phyloP scores from a whole-genome alignment of 305 asterid species.

The Fraxinus ornus region DNA sequence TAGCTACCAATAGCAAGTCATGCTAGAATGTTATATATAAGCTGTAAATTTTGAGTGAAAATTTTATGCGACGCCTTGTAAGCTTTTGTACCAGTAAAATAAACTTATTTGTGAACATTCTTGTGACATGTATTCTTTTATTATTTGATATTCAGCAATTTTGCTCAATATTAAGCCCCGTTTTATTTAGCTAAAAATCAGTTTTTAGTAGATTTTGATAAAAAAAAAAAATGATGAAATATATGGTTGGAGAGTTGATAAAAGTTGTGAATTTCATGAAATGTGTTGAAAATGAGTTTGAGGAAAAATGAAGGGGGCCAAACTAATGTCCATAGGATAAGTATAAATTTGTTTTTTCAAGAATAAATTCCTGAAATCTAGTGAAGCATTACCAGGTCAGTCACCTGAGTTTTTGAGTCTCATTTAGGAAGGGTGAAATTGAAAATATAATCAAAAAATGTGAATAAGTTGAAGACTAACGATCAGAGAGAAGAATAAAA shows the following conservation, averaged over 20 bases:
- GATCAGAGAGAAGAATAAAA: not conserved
- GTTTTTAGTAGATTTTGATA: not conserved
- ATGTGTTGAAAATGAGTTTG: not conserved
- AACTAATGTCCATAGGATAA: not conserved
- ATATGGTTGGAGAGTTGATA: not conserved
- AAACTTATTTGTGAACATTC: not conserved
- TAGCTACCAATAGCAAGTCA: not conserved
- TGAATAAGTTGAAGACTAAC: not conserved
- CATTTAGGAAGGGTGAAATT: not conserved
- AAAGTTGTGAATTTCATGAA: not conserved
- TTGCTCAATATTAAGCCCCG: not conserved
- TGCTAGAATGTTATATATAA: slow-evolving; percentile 23
- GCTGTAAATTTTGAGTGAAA: slow-evolving; percentile 15
- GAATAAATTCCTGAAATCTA: not conserved
- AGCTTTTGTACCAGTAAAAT: not conserved
- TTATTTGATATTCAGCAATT: not conserved
- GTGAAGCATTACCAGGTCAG: not conserved
- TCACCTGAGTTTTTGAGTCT: not conserved
- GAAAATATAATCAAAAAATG: not conserved
- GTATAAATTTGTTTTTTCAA: not conserved
- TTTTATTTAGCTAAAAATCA: not conserved
- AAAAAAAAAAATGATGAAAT: not conserved
- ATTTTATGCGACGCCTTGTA: not conserved
- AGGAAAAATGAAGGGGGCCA: not conserved
- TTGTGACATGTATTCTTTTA: not conserved